Base-by-base conservation (phyloP, 2,329 filamentous ascomycete genomes). In the Cyclaneusma minus region DNA sequence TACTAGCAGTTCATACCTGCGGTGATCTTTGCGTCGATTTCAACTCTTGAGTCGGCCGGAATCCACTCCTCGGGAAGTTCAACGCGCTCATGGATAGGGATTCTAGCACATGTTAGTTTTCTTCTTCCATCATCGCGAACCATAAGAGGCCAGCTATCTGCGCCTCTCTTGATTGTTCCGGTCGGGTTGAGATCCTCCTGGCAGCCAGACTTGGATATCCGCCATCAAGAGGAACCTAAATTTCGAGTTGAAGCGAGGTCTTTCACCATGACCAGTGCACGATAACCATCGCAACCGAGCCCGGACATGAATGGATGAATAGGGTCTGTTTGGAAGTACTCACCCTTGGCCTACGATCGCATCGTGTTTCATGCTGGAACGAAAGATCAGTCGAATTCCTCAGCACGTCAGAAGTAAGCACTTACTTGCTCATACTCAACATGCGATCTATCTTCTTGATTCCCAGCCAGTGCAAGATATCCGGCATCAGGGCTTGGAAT, bases 401-500 rank as follows among this genome's bases (percentile, higher is more conserved):
- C 19, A 21, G 14, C 17, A 23, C 16, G 21, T 19, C 22, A 16
- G 16, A 23, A 22, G 16, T 12, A 17, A 14, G 21, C 15, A 41
- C 44, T 37, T 29, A 48, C 45, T 95, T 92, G 55, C 82, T 92
- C 89, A 95, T 95, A 58, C 82, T 92, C 42, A 94, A 60, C 89
- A 95, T 98, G 33, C 85, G 68, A 51, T 98, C 89, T 47, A 98
- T 95, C 64, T 95, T 95, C 49, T 80, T 89, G 48, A 98, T 94
- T 35, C 89, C 89, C 16, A 98, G 68, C 89, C 89, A 95, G 55
- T 95, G 89, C 28, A 95, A 64, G 38, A 95, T 92, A 50, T 93
- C 84, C 17, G 89, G 87, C 89, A 95, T 95, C 29, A 98, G 62
- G 15, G 87, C 87, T 59, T 95, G 89, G 64, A 95, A 95, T 20